These are phyloP conservation scores for Microsporum ferrugineum DNA, from an alignment of 2,329 filamentous ascomycete genomes.

Conservation along the genomic window DNA sequence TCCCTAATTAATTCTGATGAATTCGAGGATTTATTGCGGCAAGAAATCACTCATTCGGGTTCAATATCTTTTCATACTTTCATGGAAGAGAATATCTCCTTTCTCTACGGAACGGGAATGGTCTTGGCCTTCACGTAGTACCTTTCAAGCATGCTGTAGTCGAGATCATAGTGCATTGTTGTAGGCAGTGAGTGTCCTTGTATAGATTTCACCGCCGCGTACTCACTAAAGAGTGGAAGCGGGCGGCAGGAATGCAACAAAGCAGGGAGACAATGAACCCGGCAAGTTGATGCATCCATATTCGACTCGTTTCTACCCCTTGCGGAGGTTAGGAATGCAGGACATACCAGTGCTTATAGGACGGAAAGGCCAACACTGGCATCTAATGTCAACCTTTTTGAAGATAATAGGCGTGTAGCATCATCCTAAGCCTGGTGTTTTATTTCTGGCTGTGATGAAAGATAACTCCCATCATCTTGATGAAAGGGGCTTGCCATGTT, in stretches of 20 bases:
- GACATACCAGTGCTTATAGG: neutral
- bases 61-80: neutral
- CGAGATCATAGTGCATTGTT: neutral
- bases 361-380: neutral
- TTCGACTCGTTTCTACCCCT: neutral
- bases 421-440: neutral
- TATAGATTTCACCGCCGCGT: neutral
- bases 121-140: neutral
- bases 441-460: neutral
- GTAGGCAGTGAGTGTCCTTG: neutral
- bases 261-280: neutral
- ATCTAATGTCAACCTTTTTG: neutral
- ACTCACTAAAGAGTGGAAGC: neutral
- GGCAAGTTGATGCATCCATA: neutral
- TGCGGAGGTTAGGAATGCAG: neutral
- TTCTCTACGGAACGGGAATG: neutral
- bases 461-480: neutral
- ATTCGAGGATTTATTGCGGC: neutral
- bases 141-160: neutral
- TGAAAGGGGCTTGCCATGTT: neutral
- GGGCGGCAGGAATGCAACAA: neutral
- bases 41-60: neutral
- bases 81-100: neutral
- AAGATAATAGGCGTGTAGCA: neutral
- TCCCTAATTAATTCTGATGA: neutral